A percentile compares a stretch with the other conserved stretches of the same genome.
Evolutionary conservation across 2,329 filamentous ascomycete species (phyloP).

Genomic region (Xylariaceae sp.): DNA sequence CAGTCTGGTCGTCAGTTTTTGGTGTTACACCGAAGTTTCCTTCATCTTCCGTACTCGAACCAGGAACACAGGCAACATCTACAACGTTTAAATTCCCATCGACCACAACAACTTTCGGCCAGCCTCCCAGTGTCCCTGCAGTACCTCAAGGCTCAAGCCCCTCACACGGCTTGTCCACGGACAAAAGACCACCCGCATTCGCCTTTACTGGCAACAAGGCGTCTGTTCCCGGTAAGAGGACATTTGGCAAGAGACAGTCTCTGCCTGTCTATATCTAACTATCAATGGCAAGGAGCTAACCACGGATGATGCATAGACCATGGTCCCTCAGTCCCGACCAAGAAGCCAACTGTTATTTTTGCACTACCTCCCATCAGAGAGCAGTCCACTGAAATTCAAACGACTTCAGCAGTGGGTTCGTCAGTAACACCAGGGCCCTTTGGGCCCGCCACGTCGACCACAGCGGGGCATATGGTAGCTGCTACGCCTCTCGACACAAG

Average conservation of each 20-base stretch:
- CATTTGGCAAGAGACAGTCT: no score
- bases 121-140: background rate
- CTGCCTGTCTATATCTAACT: background rate
- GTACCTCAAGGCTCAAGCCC: background rate
- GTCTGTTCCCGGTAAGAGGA: background rate
- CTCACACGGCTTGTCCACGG: background rate
- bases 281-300: background rate
- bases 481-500: conserved; percentile 2
- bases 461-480: background rate
- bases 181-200: background rate
- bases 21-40: background rate
- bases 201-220: background rate
- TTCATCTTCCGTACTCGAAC: no score
- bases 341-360: no score
- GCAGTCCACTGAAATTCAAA: no score
- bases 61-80: no score
- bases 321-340: no score
- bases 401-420: no score
- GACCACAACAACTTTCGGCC: background rate
- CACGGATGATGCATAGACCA: background rate
- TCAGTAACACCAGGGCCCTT: background rate
- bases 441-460: background rate
- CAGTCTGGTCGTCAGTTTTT: background rate
- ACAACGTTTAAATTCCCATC: no score
- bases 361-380: no score